Conservation (phyloP, 1,139 yeast genomes). For the Scheffersomyces illinoinensis region DNA sequence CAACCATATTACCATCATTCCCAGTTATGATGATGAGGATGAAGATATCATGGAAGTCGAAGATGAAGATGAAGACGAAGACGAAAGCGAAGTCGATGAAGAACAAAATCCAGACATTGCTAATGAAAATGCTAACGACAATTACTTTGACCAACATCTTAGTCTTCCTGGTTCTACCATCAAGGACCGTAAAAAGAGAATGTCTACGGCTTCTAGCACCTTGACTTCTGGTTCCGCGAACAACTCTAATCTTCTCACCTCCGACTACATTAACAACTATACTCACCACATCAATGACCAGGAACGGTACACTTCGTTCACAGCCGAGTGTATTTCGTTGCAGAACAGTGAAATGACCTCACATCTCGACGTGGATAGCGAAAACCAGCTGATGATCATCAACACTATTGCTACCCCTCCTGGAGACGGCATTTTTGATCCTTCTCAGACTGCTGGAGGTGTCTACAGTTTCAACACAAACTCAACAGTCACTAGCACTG, state of each 20-base stretch:
- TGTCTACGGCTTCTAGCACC: neutral
- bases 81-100: neutral
- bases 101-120: neutral
- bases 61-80: neutral
- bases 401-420: slow-evolving; percentile 2
- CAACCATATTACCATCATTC: slow-evolving; percentile 14
- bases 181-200: neutral
- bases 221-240: neutral
- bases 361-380: slow-evolving; percentile 16
- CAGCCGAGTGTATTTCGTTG: slow-evolving; percentile 40
- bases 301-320: slow-evolving; percentile 31
- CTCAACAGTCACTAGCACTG: neutral
- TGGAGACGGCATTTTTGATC: slow-evolving; percentile 2
- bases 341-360: slow-evolving; percentile 45
- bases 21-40: slow-evolving; percentile 8
- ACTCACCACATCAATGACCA: slow-evolving; percentile 5
- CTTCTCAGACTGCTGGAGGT: neutral
- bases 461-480: neutral
- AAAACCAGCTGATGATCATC: neutral
- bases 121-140: neutral
- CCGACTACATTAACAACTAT: neutral
- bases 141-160: neutral
- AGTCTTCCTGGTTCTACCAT: neutral
- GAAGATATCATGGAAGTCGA: neutral
- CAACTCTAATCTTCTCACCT: slow-evolving; percentile 2